phyloP scores from a whole-genome alignment of 1,284 basidiomycete genomes.

The Ganoderma multipileum region DNA sequence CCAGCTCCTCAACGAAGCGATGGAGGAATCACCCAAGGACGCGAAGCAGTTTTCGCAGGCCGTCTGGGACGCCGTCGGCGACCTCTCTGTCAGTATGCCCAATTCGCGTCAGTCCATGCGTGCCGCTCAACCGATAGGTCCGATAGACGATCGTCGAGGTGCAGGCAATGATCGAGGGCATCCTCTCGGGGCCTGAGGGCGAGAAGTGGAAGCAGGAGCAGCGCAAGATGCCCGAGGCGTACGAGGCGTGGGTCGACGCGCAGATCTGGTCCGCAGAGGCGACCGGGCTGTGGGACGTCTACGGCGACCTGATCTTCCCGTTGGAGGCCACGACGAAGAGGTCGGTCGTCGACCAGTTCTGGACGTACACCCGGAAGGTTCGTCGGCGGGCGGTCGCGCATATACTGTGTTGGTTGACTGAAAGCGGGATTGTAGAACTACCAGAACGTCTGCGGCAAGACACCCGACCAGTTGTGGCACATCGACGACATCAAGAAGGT shows the following conservation, averaged over 20 bases:
- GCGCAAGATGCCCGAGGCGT: slow-evolving; percentile 61
- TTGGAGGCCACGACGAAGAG: slow-evolving; percentile 59
- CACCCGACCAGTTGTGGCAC: slow-evolving; percentile 70
- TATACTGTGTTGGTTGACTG: not conserved
- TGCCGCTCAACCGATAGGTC: not conserved
- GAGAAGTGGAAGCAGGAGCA: slow-evolving; percentile 54
- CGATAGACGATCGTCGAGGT: slow-evolving; percentile 65
- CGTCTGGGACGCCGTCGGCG: slow-evolving; percentile 79
- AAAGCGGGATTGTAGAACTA: slow-evolving; percentile 57
- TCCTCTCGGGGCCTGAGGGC: slow-evolving; percentile 59
- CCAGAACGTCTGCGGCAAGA: slow-evolving; percentile 52
- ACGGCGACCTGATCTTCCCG: slow-evolving; percentile 64
- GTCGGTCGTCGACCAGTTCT: slow-evolving; percentile 61
- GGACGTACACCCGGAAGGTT: slow-evolving; percentile 68
- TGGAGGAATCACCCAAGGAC: slow-evolving; percentile 73
- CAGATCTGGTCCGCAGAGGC: slow-evolving; percentile 65
- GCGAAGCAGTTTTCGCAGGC: slow-evolving; percentile 75
- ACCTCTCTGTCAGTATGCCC: slow-evolving; percentile 64
- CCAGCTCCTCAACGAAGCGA: slow-evolving; percentile 69
- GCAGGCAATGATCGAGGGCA: slow-evolving; percentile 64
- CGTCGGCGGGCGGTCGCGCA: slow-evolving; percentile 29
- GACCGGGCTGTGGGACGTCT: slow-evolving; percentile 53
- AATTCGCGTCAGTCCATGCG: not conserved
- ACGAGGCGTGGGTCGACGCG: slow-evolving; percentile 70
- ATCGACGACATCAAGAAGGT: slow-evolving; percentile 58